Percentiles rank a stretch among this genome's conserved stretches.
Evolutionary conservation across 2,329 filamentous ascomycete species (phyloP).

Genomic region (Fusarium sp.): DNA sequence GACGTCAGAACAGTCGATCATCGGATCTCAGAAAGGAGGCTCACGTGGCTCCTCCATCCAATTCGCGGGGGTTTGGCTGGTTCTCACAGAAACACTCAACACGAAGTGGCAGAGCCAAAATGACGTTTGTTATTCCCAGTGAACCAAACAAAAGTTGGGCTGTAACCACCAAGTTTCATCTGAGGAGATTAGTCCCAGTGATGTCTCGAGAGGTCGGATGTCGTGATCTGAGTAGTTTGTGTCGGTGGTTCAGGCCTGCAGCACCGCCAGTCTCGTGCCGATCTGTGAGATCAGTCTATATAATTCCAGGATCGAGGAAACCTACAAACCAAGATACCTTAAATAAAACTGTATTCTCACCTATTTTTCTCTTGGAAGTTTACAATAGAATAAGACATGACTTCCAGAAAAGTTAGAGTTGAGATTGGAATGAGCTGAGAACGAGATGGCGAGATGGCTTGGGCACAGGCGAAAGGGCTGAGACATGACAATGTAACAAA

Average conservation of each 20-base stretch:
- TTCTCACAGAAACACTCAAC: neutral
- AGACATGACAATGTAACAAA: neutral
- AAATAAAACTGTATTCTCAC: neutral
- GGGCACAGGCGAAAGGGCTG: neutral
- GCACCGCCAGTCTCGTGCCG: neutral
- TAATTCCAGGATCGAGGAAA: neutral
- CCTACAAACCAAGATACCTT: too few relatives aligned
- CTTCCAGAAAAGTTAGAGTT: neutral
- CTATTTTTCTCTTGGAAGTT: neutral
- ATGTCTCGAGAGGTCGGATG: neutral
- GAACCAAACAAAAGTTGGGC: neutral
- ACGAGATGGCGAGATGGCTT: neutral
- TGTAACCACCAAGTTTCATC: neutral
- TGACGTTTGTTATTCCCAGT: neutral
- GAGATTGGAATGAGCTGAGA: neutral
- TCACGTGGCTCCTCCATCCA: neutral
- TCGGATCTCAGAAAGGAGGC: neutral
- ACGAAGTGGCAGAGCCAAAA: neutral
- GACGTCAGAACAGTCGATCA: neutral
- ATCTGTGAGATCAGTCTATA: neutral
- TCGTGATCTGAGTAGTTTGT: neutral
- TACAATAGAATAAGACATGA: neutral
- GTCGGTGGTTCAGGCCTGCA: neutral
- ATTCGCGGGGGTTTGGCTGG: neutral
- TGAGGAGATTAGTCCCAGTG: accelerated